These are phyloP conservation scores for Musa acuminata DNA, from an alignment of 176 grass and related monocot genomes.

Conservation along the genomic window DNA sequence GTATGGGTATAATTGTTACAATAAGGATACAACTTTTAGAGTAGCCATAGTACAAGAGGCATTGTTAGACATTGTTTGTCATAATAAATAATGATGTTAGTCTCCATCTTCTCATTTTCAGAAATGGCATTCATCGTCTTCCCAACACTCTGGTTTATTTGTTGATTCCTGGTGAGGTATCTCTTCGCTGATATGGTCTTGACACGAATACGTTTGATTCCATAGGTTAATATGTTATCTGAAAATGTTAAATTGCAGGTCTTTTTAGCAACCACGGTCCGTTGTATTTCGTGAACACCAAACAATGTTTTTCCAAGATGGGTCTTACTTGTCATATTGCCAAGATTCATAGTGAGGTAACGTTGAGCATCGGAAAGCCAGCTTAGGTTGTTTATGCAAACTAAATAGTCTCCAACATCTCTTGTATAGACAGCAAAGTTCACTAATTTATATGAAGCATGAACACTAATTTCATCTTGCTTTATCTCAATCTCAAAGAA, in stretches of 20 bases:
- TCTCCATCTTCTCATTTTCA: constrained; percentile 38
- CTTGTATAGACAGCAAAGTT: no score
- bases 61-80: background rate
- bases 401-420: no score
- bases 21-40: background rate
- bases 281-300: constrained; percentile 78
- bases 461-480: no score
- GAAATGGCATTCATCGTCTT: constrained; percentile 69
- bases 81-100: background rate
- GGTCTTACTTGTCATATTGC: constrained; percentile 86
- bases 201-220: background rate
- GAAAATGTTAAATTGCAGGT: constrained; percentile 34
- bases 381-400: background rate
- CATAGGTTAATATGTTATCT: background rate
- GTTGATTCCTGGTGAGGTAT: constrained; percentile 78
- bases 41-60: background rate
- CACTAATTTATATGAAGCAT: no score
- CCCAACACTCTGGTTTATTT: constrained; percentile 78
- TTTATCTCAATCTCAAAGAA: no score
- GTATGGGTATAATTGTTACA: background rate
- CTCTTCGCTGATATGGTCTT: constrained; percentile 2
- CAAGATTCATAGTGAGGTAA: constrained; percentile 92
- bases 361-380: background rate
- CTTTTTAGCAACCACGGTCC: constrained; percentile 95
- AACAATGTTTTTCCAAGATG: constrained; percentile 82